phyloP scores from a whole-genome alignment of 352 stramenopile genomes.

The Phytophthora fragariaefolia region DNA sequence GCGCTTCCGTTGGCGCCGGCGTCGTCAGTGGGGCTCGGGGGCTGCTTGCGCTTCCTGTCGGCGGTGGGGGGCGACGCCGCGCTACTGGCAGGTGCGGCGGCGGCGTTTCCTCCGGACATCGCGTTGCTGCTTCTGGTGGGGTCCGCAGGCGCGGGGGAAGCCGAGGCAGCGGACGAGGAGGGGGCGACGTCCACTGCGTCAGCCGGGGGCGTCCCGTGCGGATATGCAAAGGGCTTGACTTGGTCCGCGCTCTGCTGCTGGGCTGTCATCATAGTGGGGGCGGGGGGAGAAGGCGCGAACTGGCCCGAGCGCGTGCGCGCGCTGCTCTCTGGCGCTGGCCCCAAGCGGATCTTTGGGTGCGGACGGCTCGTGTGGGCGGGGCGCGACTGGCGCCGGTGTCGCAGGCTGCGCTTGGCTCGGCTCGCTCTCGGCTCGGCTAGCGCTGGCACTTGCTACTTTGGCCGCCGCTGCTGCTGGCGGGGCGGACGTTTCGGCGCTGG shows the following conservation, averaged over 20 bases:
- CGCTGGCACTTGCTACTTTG: neutral
- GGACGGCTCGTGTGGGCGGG: slow-evolving; percentile 4
- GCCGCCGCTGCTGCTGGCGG: neutral
- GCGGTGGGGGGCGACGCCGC: slow-evolving; percentile 25
- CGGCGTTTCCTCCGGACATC: slow-evolving; percentile 31
- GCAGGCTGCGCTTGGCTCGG: no score
- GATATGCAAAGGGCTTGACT: slow-evolving; percentile 49
- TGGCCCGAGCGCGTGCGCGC: slow-evolving; percentile 4
- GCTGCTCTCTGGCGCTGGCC: slow-evolving; percentile 29
- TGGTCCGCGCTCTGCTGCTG: slow-evolving; percentile 57
- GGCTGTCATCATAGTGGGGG: slow-evolving; percentile 62
- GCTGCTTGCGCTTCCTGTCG: slow-evolving; percentile 41
- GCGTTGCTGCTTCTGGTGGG: neutral
- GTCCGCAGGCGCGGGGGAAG: neutral
- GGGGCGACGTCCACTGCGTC: slow-evolving; percentile 13
- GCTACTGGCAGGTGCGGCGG: slow-evolving; percentile 1
- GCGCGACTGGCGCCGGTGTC: slow-evolving; percentile 1
- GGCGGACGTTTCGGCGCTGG: slow-evolving; percentile 24
- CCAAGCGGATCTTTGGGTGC: slow-evolving; percentile 24
- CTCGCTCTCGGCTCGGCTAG: neutral
- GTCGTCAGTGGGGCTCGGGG: slow-evolving; percentile 33
- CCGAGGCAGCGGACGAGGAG: slow-evolving; percentile 2
- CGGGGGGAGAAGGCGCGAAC: slow-evolving; percentile 14
- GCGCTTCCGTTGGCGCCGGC: slow-evolving; percentile 34
- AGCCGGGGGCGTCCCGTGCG: slow-evolving; percentile 31